Evolutionary conservation across 2,329 filamentous ascomycete genomes (phyloP).

Genomic region (Talaromyces sp.): DNA sequence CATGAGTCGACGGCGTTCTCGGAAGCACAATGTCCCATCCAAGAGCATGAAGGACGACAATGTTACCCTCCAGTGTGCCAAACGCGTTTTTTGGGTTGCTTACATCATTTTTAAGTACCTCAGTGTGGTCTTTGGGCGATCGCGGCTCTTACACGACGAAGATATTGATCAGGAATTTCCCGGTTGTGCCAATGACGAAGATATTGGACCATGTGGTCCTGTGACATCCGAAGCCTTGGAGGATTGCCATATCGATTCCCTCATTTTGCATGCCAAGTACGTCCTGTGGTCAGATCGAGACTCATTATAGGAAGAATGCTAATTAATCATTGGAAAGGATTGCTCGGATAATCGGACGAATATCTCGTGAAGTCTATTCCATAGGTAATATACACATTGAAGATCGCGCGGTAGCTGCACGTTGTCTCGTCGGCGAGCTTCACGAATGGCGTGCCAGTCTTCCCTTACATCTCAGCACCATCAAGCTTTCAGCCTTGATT

Average conservation of each 20-base stretch:
- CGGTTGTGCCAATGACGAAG: conserved; percentile 23
- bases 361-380: conserved; percentile 4
- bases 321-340: neutral
- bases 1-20: conserved; percentile 25
- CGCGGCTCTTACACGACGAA: conserved; percentile 58
- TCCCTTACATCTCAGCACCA: neutral
- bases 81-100: conserved; percentile 58
- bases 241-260: conserved; percentile 6
- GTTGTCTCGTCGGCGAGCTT: neutral
- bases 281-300: no score
- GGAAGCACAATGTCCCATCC: conserved; percentile 8
- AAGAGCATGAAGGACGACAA: conserved; percentile 22
- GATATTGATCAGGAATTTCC: conserved; percentile 54
- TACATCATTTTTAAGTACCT: conserved; percentile 61
- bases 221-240: neutral
- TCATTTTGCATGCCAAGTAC: neutral
- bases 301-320: no score
- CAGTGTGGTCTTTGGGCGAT: conserved; percentile 57
- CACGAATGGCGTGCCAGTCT: neutral
- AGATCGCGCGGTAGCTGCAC: neutral
- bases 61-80: conserved; percentile 42
- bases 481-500: neutral
- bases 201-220: conserved; percentile 18
- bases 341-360: neutral
- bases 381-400: neutral